Evolutionary conservation across 1,139 yeast genomes (phyloP).

Genomic region (Geotrichum klebahnii): DNA sequence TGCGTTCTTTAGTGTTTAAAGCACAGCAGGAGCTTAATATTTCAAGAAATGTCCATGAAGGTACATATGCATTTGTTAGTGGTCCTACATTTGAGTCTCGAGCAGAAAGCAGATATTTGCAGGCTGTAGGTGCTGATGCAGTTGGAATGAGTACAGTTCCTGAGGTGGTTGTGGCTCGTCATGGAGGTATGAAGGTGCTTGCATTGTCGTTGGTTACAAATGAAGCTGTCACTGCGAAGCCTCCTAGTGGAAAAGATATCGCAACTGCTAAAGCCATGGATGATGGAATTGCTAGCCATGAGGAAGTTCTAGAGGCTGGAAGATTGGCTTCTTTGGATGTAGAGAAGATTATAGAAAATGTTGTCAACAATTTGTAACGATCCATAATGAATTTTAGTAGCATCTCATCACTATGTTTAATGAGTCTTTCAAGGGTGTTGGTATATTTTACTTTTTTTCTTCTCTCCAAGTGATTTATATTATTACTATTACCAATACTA

Average conservation of each 20-base stretch:
- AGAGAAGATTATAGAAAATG: slow-evolving; percentile 59
- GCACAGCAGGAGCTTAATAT: slow-evolving; percentile 53
- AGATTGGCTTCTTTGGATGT: slow-evolving; percentile 76
- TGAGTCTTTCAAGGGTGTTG: no score
- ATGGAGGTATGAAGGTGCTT: slow-evolving; percentile 71
- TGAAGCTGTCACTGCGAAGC: slow-evolving; percentile 67
- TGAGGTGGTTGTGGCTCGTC: slow-evolving; percentile 89
- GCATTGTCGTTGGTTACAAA: slow-evolving; percentile 87
- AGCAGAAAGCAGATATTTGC: slow-evolving; percentile 80
- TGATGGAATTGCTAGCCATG: slow-evolving; percentile 83
- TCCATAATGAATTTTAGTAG: background rate
- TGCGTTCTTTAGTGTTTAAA: slow-evolving; percentile 49
- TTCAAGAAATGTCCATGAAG: slow-evolving; percentile 70
- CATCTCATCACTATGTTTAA: no score
- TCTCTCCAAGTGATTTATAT: background rate
- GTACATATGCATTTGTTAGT: slow-evolving; percentile 76
- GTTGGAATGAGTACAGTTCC: slow-evolving; percentile 99
- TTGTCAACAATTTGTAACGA: slow-evolving; percentile 45
- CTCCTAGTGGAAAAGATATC: slow-evolving; percentile 65
- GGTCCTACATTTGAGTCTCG: slow-evolving; percentile 95
- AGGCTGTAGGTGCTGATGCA: slow-evolving; percentile 78
- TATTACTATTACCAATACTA: slow-evolving; percentile 11
- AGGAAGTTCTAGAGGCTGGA: slow-evolving; percentile 83
- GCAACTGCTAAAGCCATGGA: slow-evolving; percentile 27
- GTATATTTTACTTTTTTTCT: no score